Evolutionary conservation across 2,329 filamentous ascomycete genomes (phyloP).

Genomic region (Chaetomiaceae sp.): DNA sequence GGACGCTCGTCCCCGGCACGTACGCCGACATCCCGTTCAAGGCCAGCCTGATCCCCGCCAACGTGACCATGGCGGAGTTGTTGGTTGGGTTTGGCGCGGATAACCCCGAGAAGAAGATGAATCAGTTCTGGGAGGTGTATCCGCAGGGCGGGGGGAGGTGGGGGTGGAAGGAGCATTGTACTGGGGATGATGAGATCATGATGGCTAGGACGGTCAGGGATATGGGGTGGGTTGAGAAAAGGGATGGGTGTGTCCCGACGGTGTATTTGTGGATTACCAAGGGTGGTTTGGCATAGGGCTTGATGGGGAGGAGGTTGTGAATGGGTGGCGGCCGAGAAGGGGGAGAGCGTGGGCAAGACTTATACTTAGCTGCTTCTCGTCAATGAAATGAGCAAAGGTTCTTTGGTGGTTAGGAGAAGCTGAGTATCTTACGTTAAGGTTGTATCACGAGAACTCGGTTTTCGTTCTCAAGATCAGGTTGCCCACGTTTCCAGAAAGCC

Average conservation of each 20-base stretch:
- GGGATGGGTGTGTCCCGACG: constrained; percentile 44
- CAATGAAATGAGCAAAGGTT: no score
- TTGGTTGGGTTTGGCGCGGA: constrained; percentile 54
- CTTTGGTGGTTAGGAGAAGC: no score
- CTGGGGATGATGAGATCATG: constrained; percentile 44
- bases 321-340: no score
- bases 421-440: no score
- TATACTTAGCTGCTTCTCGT: no score
- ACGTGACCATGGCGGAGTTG: constrained; percentile 50
- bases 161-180: constrained; percentile 51
- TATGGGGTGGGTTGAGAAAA: constrained; percentile 51
- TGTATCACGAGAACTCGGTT: no score
- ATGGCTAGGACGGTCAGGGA: constrained; percentile 49
- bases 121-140: constrained; percentile 53
- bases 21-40: constrained; percentile 42
- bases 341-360: no score
- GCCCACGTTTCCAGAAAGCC: no score
- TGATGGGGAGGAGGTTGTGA: not conserved
- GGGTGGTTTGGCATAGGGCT: constrained; percentile 18
- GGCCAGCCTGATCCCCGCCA: constrained; percentile 48
- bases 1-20: constrained; percentile 40
- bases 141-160: constrained; percentile 53
- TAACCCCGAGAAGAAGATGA: constrained; percentile 47
- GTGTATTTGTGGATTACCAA: constrained; percentile 59
- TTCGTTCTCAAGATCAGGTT: no score